Evolutionary conservation across 345 rosid species (phyloP).

Genomic region (Rhodamnia rubescens): DNA sequence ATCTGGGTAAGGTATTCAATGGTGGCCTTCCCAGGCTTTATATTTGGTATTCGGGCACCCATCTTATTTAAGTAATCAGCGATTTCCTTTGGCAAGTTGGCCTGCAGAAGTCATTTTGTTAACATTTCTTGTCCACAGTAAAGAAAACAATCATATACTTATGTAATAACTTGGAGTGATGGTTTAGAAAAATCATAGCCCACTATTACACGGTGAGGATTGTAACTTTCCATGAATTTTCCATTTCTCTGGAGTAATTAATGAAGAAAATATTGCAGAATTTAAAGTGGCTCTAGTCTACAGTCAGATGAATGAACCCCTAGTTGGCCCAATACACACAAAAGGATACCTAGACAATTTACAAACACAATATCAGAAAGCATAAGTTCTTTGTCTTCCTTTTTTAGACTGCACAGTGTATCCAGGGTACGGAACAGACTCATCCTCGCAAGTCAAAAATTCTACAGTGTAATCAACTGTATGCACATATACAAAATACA

Average conservation of each 20-base stretch:
- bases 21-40: constrained; percentile 94
- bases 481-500: background rate
- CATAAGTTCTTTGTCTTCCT: background rate
- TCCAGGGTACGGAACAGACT: background rate
- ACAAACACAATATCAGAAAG: background rate
- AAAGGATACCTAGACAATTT: background rate
- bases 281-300: no score
- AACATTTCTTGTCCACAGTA: background rate
- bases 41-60: constrained; percentile 96
- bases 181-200: background rate
- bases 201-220: no score
- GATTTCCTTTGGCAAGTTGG: constrained; percentile 96
- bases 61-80: constrained; percentile 89
- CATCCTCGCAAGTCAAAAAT: background rate
- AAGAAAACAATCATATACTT: background rate
- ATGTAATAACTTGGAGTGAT: background rate
- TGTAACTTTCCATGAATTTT: no score
- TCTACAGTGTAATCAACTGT: background rate
- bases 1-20: constrained; percentile 68
- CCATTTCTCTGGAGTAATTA: no score
- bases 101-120: constrained; percentile 24
- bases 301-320: no score
- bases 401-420: background rate
- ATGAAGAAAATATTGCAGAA: no score
- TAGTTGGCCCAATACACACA: background rate